Conservation (phyloP, 192 early-diverging fungal species). For the Rhizoclosmatium globosum region DNA sequence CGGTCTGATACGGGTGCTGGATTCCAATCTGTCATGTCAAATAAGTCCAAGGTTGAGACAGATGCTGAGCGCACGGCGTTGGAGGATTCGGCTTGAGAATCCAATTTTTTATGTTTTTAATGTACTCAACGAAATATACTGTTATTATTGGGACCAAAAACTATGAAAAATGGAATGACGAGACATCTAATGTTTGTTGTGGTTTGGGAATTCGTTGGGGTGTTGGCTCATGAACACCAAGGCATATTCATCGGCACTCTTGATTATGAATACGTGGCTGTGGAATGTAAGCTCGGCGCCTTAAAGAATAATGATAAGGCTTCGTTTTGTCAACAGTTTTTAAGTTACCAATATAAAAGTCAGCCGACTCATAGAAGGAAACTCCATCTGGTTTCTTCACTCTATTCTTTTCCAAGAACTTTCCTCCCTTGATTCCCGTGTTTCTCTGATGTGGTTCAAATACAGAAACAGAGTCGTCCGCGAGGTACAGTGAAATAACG, state of each 20-base stretch:
- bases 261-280: conserved; percentile 60
- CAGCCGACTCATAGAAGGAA: conserved; percentile 49
- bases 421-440: conserved; percentile 64
- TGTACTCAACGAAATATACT: too few relatives aligned
- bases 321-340: neutral
- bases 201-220: conserved; percentile 35
- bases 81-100: neutral
- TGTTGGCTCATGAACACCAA: conserved; percentile 64
- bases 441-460: conserved; percentile 65
- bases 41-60: conserved; percentile 9
- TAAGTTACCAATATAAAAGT: conserved; percentile 61
- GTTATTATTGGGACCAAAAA: neutral
- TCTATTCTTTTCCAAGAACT: conserved; percentile 63
- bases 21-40: conserved; percentile 38
- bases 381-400: conserved; percentile 56
- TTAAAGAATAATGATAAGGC: conserved; percentile 13
- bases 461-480: conserved; percentile 63
- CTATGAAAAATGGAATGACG: neutral
- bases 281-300: conserved; percentile 59
- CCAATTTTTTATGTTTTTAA: neutral
- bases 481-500: conserved; percentile 60
- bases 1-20: conserved; percentile 52
- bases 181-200: neutral
- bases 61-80: conserved; percentile 9
- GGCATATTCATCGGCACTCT: conserved; percentile 65